phyloP scores from a whole-genome alignment of 2,329 filamentous ascomycete genomes.

The Beauveria asiatica region DNA sequence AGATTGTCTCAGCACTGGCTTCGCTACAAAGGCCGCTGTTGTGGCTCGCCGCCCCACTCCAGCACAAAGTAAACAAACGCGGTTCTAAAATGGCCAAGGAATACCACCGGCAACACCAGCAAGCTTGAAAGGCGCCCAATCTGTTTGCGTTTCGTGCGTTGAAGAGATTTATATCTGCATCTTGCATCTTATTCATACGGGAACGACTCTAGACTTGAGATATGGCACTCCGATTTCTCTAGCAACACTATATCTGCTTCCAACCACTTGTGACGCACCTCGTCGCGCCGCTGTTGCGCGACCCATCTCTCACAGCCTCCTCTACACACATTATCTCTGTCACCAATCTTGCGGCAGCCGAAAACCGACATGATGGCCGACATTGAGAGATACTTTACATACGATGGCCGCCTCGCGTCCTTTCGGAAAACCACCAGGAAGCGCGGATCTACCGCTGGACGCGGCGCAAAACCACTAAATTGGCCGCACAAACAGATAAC shows the following conservation, averaged over 20 bases:
- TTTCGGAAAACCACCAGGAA: conserved; percentile 65
- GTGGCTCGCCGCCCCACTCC: conserved; percentile 11
- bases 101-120: conserved; percentile 5
- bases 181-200: neutral
- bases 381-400: conserved; percentile 48
- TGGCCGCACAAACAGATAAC: conserved; percentile 63
- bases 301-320: neutral
- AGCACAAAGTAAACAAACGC: conserved; percentile 26
- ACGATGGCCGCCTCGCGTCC: conserved; percentile 69
- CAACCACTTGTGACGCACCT: neutral
- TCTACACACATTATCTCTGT: neutral
- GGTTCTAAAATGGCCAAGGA: conserved; percentile 9
- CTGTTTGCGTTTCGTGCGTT: neutral
- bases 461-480: conserved; percentile 42
- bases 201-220: neutral
- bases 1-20: neutral
- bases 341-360: neutral
- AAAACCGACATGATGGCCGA: conserved; percentile 24
- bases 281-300: neutral
- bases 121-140: neutral
- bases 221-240: neutral
- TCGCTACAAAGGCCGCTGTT: neutral
- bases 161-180: conserved; percentile 1
- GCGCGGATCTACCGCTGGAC: conserved; percentile 53
- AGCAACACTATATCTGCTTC: neutral